A percentile compares a stretch with the other conserved stretches of the same genome.
Conservation (phyloP, 148 eudicot genomes). For the Drosera capensis region DNA sequence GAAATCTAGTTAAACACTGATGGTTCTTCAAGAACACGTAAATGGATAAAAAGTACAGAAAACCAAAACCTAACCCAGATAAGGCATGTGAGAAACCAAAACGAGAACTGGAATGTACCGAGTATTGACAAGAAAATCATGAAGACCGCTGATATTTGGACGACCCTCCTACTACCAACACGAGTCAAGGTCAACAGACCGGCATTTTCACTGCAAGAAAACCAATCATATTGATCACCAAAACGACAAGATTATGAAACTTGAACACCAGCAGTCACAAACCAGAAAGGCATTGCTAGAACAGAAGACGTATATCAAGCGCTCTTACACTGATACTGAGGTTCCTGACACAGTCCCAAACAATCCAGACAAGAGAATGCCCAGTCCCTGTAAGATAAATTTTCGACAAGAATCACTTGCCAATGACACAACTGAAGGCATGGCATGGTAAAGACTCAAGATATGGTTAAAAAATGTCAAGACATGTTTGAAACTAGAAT, state of each 20-base stretch:
- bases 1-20: no score
- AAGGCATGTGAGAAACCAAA: no score
- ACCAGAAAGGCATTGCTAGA: background rate
- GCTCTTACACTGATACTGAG: constrained; percentile 75
- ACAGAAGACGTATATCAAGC: background rate
- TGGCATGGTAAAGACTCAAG: no score
- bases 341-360: constrained; percentile 83
- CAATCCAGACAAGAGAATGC: constrained; percentile 70
- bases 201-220: constrained; percentile 69
- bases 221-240: constrained; percentile 6
- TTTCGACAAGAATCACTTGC: no score
- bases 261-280: background rate
- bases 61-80: no score
- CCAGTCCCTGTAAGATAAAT: constrained; percentile 49
- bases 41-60: no score
- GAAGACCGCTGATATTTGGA: constrained; percentile 85
- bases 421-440: no score
- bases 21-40: no score
- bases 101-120: constrained; percentile 28
- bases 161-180: constrained; percentile 91
- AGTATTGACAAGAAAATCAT: constrained; percentile 91
- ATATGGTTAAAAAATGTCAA: no score
- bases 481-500: no score
- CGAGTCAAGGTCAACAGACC: constrained; percentile 85
- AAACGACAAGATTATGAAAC: background rate